Evolutionary conservation across 1,139 yeast genomes (phyloP), one percentile per base, ranked within the genome.

Genomic region (Pichia sp.): DNA sequence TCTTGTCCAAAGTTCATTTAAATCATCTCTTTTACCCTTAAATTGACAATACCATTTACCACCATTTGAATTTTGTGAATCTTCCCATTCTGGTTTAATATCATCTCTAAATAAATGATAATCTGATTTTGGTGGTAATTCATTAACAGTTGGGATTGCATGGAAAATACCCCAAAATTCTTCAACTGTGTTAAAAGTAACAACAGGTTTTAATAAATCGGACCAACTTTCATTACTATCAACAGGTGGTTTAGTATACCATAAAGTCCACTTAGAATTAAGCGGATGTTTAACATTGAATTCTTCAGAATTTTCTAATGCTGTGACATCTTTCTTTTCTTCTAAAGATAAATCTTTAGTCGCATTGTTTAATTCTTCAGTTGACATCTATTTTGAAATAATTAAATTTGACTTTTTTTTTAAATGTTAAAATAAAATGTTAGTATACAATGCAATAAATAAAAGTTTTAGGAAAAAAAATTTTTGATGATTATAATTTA

Each of bases 31-130:
- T 53, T 76, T 84, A 56, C 79, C 78, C 65, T 74, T 81, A 68
- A 83, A 81, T 66, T 78, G 82, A 69, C 79, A 86, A 36, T 87
- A 76, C 96, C 97, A 92, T 70, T 87, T 87, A 60, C 98, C 98
- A 63, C 99, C 98, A 57, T 81, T 75, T 52, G 89, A 68, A 70
- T 94, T 94, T 56, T 80, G 77, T 46, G 71, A 74, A 68, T 92
- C 97, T 74, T 92, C 99, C 99, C 99, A 92, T 73, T 92, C 97
- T 47, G 98, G 99, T 66, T 89, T 85, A 59, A 94, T 81, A 46
- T 92, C 96, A 63, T 85, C 86, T 70, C 92, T 86, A 74, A 94
- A 92, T 63, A 92, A 79, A 65, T 94, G 96, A 70, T 92, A 92
- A 67, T 94, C 98, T 12, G 97, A 86, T 68, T 84, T 87, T 59